phyloP scores from a whole-genome alignment of 176 grass and related monocot species.

The Oropetium thomaeum region DNA sequence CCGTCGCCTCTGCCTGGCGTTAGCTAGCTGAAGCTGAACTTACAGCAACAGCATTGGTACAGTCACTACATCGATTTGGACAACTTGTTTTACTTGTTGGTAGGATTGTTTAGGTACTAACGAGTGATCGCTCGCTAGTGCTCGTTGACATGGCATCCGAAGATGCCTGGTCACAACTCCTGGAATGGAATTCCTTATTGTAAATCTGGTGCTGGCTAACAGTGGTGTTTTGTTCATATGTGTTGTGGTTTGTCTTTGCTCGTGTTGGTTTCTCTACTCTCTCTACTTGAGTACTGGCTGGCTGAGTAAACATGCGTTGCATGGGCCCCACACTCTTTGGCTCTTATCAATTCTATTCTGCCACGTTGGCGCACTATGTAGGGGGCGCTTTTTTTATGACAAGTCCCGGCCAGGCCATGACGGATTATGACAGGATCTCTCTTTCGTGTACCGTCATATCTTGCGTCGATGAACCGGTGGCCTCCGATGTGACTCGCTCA shows the following conservation, averaged over 20 bases:
- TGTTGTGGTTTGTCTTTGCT: background rate
- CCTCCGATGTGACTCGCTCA: background rate
- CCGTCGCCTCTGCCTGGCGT: conserved; percentile 76
- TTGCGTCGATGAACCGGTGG: background rate
- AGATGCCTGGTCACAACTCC: conserved; percentile 22
- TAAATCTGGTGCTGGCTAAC: background rate
- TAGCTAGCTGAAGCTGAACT: conserved; percentile 7
- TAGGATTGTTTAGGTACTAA: conserved; percentile 11
- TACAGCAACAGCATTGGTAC: background rate
- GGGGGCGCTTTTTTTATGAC: background rate
- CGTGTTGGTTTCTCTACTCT: background rate
- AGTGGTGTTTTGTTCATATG: background rate
- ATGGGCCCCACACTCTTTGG: background rate
- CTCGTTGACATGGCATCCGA: conserved; percentile 21
- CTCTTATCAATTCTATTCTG: background rate
- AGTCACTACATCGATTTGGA: background rate
- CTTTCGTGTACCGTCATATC: background rate
- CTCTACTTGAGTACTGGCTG: too few relatives aligned
- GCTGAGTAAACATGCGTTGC: background rate
- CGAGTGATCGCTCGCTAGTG: conserved; percentile 20
- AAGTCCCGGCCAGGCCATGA: background rate
- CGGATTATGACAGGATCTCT: background rate
- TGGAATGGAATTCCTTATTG: conserved; percentile 9
- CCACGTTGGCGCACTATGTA: background rate
- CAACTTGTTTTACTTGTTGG: background rate